A percentile compares a stretch with the other conserved stretches of the same genome.
These are phyloP conservation scores for Colletotrichum sp. DNA, from an alignment of 2,329 filamentous ascomycete genomes.

Conservation along the genomic window DNA sequence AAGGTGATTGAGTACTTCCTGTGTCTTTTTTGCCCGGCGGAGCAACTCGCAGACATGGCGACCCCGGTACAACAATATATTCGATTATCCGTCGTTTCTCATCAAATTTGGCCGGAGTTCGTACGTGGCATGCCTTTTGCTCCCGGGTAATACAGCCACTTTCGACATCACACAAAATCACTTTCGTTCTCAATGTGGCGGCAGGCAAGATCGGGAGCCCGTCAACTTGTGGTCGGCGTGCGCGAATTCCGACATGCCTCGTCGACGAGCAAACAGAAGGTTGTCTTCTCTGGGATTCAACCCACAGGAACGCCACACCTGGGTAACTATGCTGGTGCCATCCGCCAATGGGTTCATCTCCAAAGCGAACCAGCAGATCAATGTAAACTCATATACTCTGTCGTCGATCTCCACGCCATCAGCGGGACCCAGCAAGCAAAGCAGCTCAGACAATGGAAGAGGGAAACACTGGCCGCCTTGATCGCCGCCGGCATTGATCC, in stretches of 20 bases:
- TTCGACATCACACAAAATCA: background rate
- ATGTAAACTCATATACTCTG: conserved; percentile 77
- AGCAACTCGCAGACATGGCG: background rate
- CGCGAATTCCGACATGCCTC: background rate
- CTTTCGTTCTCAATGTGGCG: conserved; percentile 1
- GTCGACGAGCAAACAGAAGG: conserved; percentile 29
- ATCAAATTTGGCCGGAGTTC: background rate
- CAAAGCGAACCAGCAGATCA: conserved; percentile 66
- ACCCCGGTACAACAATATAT: background rate
- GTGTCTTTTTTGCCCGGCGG: background rate
- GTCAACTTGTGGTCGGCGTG: background rate
- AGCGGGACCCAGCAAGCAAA: conserved; percentile 74
- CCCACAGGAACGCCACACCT: conserved; percentile 93
- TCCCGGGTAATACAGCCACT: background rate
- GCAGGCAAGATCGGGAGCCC: background rate
- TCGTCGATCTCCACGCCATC: conserved; percentile 94
- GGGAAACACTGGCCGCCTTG: conserved; percentile 79
- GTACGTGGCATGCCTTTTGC: background rate
- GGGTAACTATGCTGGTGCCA: conserved; percentile 92
- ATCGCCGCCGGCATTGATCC: conserved; percentile 86
- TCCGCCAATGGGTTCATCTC: conserved; percentile 84
- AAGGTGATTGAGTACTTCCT: background rate
- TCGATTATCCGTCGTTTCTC: background rate
- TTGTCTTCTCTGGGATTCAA: conserved; percentile 96
- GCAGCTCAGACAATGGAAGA: conserved; percentile 67